Evolutionary conservation across 2,329 filamentous ascomycete species (phyloP), one percentile per base, ranked within the genome.

Genomic region (Cytospora leucostoma): DNA sequence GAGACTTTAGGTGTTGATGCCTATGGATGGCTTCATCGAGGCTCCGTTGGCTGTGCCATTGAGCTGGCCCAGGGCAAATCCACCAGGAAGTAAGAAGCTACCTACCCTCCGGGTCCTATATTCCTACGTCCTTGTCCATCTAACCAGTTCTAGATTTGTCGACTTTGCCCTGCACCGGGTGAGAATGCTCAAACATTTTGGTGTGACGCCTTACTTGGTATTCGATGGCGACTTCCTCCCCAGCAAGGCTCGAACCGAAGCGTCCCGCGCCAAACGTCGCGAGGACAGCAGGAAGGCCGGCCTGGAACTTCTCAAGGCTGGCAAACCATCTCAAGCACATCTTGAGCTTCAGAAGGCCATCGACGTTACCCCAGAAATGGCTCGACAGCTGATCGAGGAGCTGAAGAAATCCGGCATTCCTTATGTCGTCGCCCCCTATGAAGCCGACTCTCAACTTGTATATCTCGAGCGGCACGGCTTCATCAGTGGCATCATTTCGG

Each of bases 1-100:
- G 88, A 96, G 77, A 96, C 90, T 1, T 84, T 99, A 54, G 96
- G 91, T n/a, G 88, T 99, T 40, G 95, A 99, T 76, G 94, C 91
- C 63, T 99, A 99, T 82, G 95, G 94, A 74, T 99, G 96, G 95
- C 87, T 99, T 61, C 95, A 99, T 76, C 89, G 95, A 69, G 96
- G 93, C 60, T 93, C 93, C 54, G 88, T 96, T 68, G 86, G 91
- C 56, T 98, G 94, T 79, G 92, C 94, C 67, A 87, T 95, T 71
- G 95, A 98, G 71, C 84, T 99, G 67, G 95, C 93, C 40, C 84
- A 94, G 71, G 92, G 87, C 71, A 95, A 92, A 74, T 93, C 92
- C 15, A 98, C 93, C 0, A 88, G 86, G 60, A 96, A 92, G 91
- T 96, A 81, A 73, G 85, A 55, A 55, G 4, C 2, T 27, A 17